A percentile compares a stretch with the other conserved stretches of the same genome.
Evolutionary conservation across 306 rosid species (phyloP).

Genomic region (Rosa lucieae): DNA sequence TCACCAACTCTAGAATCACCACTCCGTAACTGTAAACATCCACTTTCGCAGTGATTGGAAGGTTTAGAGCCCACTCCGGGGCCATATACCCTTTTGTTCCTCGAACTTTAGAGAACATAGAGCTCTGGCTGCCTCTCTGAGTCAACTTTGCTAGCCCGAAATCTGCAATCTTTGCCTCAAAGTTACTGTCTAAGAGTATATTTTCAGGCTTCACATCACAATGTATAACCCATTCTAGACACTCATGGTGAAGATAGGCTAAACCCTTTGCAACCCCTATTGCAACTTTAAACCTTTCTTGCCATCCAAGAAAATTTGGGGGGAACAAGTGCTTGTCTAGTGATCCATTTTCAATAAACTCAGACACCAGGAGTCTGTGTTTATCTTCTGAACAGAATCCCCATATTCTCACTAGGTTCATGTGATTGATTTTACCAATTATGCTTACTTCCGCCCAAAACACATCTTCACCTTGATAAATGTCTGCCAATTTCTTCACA

Average conservation of each 20-base stretch:
- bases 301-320: slow-evolving; percentile 38
- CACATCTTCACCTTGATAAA: slow-evolving; percentile 43
- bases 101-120: slow-evolving; percentile 27
- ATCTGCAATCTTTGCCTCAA: slow-evolving; percentile 57
- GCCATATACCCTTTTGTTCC: slow-evolving; percentile 65
- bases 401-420: slow-evolving; percentile 52
- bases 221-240: slow-evolving; percentile 60
- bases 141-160: slow-evolving; percentile 48
- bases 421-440: slow-evolving; percentile 57
- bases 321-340: slow-evolving; percentile 29
- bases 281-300: slow-evolving; percentile 40
- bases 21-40: slow-evolving; percentile 61
- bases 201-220: slow-evolving; percentile 68
- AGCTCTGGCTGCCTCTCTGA: slow-evolving; percentile 31
- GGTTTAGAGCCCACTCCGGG: slow-evolving; percentile 57
- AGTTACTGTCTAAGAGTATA: slow-evolving; percentile 43
- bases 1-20: slow-evolving; percentile 53
- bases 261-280: slow-evolving; percentile 45
- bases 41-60: slow-evolving; percentile 50
- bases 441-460: slow-evolving; percentile 53
- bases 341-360: slow-evolving; percentile 47
- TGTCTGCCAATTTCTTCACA: slow-evolving; percentile 33
- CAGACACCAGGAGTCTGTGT: slow-evolving; percentile 49
- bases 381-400: slow-evolving; percentile 57
- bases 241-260: slow-evolving; percentile 56